Percentiles rank a stretch among this genome's conserved stretches.
phyloP scores from a whole-genome alignment of 805 yeast species.

The Kazachstania kunashirensis region DNA sequence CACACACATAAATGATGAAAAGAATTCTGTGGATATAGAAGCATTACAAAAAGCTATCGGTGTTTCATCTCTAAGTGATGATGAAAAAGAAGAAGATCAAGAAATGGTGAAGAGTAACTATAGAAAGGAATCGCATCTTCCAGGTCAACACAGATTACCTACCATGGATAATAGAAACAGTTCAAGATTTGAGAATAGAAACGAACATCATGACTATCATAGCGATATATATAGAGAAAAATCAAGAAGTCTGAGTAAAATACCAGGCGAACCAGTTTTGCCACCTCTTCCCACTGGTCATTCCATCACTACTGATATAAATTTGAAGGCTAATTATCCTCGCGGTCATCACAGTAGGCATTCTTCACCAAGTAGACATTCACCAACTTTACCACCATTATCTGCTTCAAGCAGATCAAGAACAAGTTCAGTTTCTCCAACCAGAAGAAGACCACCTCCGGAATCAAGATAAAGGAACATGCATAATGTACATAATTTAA shows the following conservation, averaged over 20 bases:
- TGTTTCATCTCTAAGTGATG: conserved; percentile 13
- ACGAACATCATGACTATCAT: neutral
- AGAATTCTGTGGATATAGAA: conserved; percentile 24
- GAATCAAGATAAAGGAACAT: neutral
- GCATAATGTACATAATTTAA: neutral
- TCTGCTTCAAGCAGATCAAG: conserved; percentile 6
- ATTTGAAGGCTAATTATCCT: neutral
- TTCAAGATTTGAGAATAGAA: neutral
- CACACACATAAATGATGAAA: conserved; percentile 7
- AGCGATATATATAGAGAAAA: neutral
- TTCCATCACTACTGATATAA: too few species aligned
- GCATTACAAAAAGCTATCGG: conserved; percentile 32
- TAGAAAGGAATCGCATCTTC: neutral
- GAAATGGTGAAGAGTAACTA: neutral
- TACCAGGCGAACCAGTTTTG: conserved; percentile 14
- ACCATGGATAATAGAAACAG: neutral
- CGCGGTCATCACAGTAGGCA: neutral
- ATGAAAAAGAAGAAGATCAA: conserved; percentile 9
- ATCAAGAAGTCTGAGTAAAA: conserved; percentile 5
- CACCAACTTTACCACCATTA: conserved; percentile 14
- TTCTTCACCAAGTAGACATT: neutral
- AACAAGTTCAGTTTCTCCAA: conserved; percentile 11
- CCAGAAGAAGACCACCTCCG: conserved; percentile 20
- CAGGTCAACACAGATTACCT: conserved; percentile 1
- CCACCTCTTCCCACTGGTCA: conserved; percentile 18